Conservation (phyloP, 129 eudicot species). For the Chrysanthemum lavandulifolium region DNA sequence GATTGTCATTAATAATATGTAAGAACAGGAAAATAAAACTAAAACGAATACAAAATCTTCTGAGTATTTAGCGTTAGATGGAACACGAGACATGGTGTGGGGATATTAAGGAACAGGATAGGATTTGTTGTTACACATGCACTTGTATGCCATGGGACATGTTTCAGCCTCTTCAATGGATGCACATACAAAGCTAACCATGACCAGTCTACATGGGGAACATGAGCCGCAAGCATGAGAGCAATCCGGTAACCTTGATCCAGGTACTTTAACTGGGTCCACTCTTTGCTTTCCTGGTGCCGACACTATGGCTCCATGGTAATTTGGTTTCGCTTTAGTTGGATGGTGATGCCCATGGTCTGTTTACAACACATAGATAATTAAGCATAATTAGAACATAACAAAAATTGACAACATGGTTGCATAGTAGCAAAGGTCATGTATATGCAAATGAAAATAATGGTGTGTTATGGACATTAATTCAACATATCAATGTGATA, state of each 20-base stretch:
- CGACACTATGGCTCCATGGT: conserved; percentile 11
- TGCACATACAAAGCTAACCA: conserved; percentile 97
- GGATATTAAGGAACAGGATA: conserved; percentile 74
- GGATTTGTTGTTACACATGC: conserved; percentile 93
- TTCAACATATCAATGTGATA: too few species aligned
- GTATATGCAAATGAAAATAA: too few species aligned
- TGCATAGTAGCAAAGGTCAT: too few species aligned
- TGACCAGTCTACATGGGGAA: conserved; percentile 80
- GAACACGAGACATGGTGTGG: not conserved
- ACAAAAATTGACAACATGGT: not conserved
- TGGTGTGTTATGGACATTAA: too few species aligned
- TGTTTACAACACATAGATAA: conserved; percentile 16
- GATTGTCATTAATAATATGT: conserved; percentile 5
- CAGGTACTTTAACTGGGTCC: conserved; percentile 63
- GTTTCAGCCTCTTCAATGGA: conserved; percentile 95
- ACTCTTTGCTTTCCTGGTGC: conserved; percentile 35
- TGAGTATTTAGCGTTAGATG: conserved; percentile 21
- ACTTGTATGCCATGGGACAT: conserved; percentile 94
- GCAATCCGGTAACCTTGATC: conserved; percentile 89
- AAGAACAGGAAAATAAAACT: not conserved
- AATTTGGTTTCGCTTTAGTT: conserved; percentile 23
- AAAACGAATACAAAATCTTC: conserved; percentile 32
- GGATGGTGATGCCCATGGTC: conserved; percentile 48
- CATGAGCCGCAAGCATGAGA: conserved; percentile 97
- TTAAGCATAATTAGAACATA: not conserved